phyloP scores from a whole-genome alignment of 768 basidiomycete species.

The Hemileccinum impolitum region DNA sequence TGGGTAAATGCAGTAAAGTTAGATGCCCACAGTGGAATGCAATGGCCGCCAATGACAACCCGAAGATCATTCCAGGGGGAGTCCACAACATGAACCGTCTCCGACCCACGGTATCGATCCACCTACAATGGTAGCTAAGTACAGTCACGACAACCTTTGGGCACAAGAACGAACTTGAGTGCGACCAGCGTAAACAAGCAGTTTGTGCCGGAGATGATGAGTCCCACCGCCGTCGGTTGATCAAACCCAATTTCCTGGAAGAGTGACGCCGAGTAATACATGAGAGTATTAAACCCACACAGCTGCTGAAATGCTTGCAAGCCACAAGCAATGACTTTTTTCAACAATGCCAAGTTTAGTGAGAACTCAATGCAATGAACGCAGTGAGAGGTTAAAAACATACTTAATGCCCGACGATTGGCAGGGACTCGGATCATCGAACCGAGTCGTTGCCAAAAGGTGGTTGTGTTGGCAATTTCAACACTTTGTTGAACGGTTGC shows the following conservation, averaged over 20 bases:
- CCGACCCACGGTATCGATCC: constrained; percentile 67
- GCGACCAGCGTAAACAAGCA: constrained; percentile 77
- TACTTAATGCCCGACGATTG: constrained; percentile 70
- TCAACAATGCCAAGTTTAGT: background rate
- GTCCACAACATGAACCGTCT: constrained; percentile 68
- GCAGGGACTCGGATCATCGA: constrained; percentile 54
- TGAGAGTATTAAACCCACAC: constrained; percentile 80
- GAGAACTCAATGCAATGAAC: background rate
- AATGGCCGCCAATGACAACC: constrained; percentile 58
- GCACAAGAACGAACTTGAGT: constrained; percentile 42
- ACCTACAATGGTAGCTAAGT: constrained; percentile 11
- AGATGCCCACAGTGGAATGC: constrained; percentile 48
- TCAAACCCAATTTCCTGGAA: constrained; percentile 80
- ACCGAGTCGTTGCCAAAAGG: constrained; percentile 50
- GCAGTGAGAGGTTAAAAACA: constrained; percentile 12
- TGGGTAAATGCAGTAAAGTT: background rate
- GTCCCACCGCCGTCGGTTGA: constrained; percentile 77
- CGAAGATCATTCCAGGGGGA: constrained; percentile 69
- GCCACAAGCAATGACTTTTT: constrained; percentile 67
- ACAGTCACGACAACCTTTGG: background rate
- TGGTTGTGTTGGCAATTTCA: constrained; percentile 58
- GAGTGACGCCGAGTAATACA: constrained; percentile 72
- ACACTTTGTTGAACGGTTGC: constrained; percentile 59
- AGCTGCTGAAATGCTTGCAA: constrained; percentile 83
- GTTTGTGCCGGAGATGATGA: constrained; percentile 76